These are phyloP conservation scores for Sclerotinia subarctica DNA, from an alignment of 2,329 filamentous ascomycete species.

Conservation along the genomic window DNA sequence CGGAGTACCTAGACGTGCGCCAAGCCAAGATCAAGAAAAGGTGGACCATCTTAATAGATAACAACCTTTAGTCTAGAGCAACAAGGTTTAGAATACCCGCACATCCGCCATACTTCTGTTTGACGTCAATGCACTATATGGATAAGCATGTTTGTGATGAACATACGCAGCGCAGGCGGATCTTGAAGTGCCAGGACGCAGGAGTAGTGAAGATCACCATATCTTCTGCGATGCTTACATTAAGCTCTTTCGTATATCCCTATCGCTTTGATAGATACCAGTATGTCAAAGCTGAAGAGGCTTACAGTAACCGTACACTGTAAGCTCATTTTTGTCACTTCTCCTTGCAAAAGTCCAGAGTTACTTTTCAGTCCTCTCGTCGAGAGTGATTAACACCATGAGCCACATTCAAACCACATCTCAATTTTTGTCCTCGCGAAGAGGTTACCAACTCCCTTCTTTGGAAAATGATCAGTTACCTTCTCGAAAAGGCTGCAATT, in stretches of 20 bases:
- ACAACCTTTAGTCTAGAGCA: no score
- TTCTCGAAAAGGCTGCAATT: background rate
- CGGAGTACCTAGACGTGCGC: no score
- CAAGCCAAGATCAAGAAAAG: no score
- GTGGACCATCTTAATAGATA: no score
- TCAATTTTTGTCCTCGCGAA: background rate
- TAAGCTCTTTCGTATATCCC: background rate
- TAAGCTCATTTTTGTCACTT: background rate
- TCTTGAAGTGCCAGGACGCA: background rate
- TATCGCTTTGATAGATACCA: background rate
- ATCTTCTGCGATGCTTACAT: background rate
- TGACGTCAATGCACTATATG: no score
- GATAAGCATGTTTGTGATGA: no score
- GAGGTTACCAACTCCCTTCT: background rate
- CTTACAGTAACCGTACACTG: no score
- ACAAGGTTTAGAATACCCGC: no score
- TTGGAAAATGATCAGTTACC: background rate
- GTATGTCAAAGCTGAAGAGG: no score
- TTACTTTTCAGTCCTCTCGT: background rate
- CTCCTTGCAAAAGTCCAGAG: background rate
- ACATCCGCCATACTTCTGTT: no score
- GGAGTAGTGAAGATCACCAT: background rate
- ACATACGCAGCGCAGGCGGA: no score
- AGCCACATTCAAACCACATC: background rate
- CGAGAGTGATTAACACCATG: background rate